These are phyloP conservation scores for Mortierella sp. DNA, from an alignment of 371 early-diverging fungal genomes.

Conservation along the genomic window DNA sequence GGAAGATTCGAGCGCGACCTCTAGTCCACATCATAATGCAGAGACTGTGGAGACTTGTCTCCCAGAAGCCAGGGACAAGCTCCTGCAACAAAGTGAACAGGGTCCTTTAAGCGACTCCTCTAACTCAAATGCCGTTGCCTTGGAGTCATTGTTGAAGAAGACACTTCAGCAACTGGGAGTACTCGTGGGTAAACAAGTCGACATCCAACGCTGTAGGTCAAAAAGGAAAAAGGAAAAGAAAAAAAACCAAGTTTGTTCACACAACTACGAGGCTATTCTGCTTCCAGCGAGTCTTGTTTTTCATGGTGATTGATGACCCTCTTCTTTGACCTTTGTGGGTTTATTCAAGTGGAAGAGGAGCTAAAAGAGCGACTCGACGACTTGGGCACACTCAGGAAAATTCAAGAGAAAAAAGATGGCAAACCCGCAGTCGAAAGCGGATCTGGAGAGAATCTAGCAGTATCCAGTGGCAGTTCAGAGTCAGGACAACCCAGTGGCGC, in stretches of 20 bases:
- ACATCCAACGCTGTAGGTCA: slow-evolving; percentile 28
- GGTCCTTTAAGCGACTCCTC: no score
- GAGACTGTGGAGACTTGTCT: no score
- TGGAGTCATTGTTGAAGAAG: slow-evolving; percentile 20
- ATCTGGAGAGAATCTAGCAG: not conserved
- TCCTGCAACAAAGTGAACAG: not conserved
- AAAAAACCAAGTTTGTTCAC: no score
- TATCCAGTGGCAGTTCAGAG: not conserved
- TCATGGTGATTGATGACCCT: not conserved
- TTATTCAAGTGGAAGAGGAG: slow-evolving; percentile 27
- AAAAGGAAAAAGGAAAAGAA: not conserved
- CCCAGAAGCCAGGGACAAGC: not conserved
- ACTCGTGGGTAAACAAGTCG: slow-evolving; percentile 32
- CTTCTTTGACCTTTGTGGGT: not conserved
- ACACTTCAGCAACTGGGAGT: slow-evolving; percentile 22
- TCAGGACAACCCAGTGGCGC: not conserved
- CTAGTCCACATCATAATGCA: no score
- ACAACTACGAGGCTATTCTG: no score
- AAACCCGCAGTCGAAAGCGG: not conserved
- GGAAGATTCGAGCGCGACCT: no score
- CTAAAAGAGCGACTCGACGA: slow-evolving; percentile 19
- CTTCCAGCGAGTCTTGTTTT: not conserved
- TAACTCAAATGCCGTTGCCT: not conserved
- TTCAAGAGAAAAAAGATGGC: not conserved
- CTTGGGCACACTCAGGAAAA: slow-evolving; percentile 2